A percentile compares a stretch with the other conserved stretches of the same genome.
phyloP scores from a whole-genome alignment of 495 filamentous ascomycete species.

The Jackrogersella minutella region DNA sequence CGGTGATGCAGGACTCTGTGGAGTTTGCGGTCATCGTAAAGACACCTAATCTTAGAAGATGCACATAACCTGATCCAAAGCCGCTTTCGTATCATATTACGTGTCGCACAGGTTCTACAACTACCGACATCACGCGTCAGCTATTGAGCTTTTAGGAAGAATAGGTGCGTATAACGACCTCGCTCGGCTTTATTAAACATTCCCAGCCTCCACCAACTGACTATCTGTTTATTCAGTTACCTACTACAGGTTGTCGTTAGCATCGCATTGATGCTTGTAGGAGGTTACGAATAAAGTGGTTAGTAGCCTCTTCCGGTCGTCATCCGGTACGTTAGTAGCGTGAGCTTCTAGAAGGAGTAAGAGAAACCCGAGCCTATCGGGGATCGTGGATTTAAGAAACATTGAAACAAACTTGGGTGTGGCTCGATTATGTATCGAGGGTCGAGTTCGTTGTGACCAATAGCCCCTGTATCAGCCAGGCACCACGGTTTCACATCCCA shows the following conservation, averaged over 20 bases:
- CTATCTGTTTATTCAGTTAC: background rate
- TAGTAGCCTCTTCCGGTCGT: background rate
- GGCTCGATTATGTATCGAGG: conserved; percentile 26
- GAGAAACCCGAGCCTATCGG: conserved; percentile 6
- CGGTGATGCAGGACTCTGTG: conserved; percentile 70
- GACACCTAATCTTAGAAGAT: background rate
- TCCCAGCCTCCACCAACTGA: conserved; percentile 17
- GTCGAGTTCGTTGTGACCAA: background rate
- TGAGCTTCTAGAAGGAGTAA: conserved; percentile 24
- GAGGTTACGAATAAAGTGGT: conserved; percentile 10
- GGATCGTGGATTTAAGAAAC: conserved; percentile 28
- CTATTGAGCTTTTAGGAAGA: background rate
- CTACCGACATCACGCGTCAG: background rate
- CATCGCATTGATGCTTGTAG: background rate
- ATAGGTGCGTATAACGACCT: conserved; percentile 6
- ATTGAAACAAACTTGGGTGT: conserved; percentile 21
- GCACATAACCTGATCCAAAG: background rate
- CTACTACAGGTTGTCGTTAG: background rate
- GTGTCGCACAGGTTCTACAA: background rate
- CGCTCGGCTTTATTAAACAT: background rate
- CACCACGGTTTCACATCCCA: conserved; percentile 29
- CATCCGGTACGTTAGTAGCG: background rate
- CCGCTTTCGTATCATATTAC: background rate
- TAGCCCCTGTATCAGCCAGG: conserved; percentile 22
- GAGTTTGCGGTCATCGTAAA: conserved; percentile 65